phyloP scores from a whole-genome alignment of 73 alveolate genomes.

The Paramecium primaurelia region DNA sequence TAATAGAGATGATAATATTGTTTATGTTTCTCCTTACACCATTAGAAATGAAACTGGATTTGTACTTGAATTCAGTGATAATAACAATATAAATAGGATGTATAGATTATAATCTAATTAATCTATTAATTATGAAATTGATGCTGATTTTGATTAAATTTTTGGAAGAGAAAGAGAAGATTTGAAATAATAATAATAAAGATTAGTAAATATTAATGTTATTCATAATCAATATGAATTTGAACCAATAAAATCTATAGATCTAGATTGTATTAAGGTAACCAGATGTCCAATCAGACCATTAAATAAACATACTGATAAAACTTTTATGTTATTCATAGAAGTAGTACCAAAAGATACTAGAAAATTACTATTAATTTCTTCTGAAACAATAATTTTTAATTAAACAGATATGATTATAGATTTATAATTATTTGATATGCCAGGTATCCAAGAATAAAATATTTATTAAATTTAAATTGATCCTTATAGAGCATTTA shows the following conservation, averaged over 20 bases:
- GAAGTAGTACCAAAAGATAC: conserved; percentile 59
- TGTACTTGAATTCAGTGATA: neutral
- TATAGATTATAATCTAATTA: neutral
- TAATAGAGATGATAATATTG: conserved; percentile 30
- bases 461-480: neutral
- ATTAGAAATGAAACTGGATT: conserved; percentile 58
- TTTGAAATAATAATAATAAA: neutral
- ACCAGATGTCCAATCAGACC: neutral
- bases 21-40: conserved; percentile 60
- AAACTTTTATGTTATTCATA: neutral
- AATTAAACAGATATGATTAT: neutral
- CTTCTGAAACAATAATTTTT: conserved; percentile 19
- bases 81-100: neutral
- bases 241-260: neutral
- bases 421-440: neutral
- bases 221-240: neutral
- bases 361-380: conserved; percentile 33
- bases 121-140: conserved; percentile 2
- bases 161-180: neutral
- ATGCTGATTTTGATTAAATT: conserved; percentile 39
- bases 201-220: conserved; percentile 3
- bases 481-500: conserved; percentile 12
- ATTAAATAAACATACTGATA: neutral
- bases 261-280: neutral
- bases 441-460: neutral